Evolutionary conservation across 2,329 filamentous ascomycete species (phyloP).

Genomic region (Xylariaceae sp.): DNA sequence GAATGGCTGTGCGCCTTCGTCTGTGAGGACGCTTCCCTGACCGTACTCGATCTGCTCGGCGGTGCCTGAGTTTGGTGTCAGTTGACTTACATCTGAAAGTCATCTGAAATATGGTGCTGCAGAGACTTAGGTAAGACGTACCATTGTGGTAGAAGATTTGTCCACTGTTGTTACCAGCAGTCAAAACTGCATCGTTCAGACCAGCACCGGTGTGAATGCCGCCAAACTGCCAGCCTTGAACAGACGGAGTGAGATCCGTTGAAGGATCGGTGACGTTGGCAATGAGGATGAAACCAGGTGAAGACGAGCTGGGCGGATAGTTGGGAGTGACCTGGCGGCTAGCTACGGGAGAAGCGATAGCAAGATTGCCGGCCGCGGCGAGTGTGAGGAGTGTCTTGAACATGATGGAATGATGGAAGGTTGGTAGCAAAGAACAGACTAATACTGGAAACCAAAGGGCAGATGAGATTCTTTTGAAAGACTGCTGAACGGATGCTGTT

Average conservation of each 20-base stretch:
- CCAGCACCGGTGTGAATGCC: slow-evolving; percentile 43
- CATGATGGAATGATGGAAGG: too few relatives aligned
- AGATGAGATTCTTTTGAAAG: too few relatives aligned
- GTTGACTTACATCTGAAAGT: background rate
- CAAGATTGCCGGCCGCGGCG: slow-evolving; percentile 7
- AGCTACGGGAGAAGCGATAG: slow-evolving; percentile 11
- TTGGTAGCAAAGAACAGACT: too few relatives aligned
- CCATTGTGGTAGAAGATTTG: slow-evolving; percentile 49
- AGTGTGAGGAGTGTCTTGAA: slow-evolving; percentile 7
- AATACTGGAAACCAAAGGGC: too few relatives aligned
- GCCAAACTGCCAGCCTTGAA: slow-evolving; percentile 38
- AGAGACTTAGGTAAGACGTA: background rate
- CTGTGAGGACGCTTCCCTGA: slow-evolving; percentile 36
- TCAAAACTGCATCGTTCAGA: slow-evolving; percentile 36
- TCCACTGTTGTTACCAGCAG: slow-evolving; percentile 16
- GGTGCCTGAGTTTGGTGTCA: slow-evolving; percentile 26
- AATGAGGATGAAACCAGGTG: slow-evolving; percentile 38
- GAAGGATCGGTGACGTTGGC: slow-evolving; percentile 42
- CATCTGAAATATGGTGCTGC: background rate
- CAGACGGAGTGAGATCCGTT: slow-evolving; percentile 37
- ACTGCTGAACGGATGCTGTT: too few relatives aligned
- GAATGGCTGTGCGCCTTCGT: slow-evolving; percentile 37
- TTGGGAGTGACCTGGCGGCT: slow-evolving; percentile 12
- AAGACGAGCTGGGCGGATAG: slow-evolving; percentile 21
- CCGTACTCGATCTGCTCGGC: slow-evolving; percentile 30